Conservation (phyloP, 108 stramenopile genomes). For the Stephanodiscus triporus region DNA sequence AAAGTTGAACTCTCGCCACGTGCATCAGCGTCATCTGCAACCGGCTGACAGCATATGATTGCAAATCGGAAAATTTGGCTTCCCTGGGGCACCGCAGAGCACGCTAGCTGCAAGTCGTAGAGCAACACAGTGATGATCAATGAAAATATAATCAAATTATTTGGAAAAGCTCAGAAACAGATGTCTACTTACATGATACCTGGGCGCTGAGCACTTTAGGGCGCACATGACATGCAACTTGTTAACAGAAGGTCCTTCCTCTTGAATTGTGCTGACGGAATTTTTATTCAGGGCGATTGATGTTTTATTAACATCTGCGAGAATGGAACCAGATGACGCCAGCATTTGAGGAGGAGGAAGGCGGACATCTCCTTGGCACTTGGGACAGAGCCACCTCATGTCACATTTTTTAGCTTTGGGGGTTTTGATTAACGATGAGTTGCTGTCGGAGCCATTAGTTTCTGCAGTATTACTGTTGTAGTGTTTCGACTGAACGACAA, state of each 20-base stretch:
- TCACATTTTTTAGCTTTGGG: constrained; percentile 6
- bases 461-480: not conserved
- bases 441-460: not conserved
- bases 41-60: not conserved
- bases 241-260: not conserved
- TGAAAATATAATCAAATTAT: not conserved
- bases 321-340: not conserved
- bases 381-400: constrained; percentile 12
- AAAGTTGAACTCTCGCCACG: not conserved
- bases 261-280: not conserved
- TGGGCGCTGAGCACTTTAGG: constrained; percentile 11
- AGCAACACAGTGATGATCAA: not conserved
- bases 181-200: constrained; percentile 38
- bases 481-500: not conserved
- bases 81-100: constrained; percentile 22
- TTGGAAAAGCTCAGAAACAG: not conserved
- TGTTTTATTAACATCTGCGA: not conserved
- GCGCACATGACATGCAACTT: constrained; percentile 19
- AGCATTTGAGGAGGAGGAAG: constrained; percentile 13
- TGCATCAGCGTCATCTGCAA: not conserved
- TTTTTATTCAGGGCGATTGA: not conserved
- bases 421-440: not conserved
- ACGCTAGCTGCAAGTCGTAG: not conserved
- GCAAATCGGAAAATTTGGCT: constrained; percentile 29
- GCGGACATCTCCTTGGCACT: constrained; percentile 18